Base-by-base conservation (phyloP, 176 grass and related monocot species). In the Echinochloa phyllopogon region DNA sequence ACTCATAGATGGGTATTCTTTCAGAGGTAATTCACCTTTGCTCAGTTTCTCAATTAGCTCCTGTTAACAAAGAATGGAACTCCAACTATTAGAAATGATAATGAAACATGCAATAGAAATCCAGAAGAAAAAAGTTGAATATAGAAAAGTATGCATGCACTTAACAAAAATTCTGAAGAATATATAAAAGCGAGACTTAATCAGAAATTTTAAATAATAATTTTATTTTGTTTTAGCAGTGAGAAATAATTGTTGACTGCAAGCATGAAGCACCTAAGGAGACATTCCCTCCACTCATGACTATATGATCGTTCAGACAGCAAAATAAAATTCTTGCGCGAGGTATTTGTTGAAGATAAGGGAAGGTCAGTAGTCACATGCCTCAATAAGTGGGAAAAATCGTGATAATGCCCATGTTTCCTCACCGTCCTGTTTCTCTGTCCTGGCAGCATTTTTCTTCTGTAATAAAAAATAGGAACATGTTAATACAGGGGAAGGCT, bases 351-450 rank as follows among this genome's bases (percentile, higher is more conserved):
- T 53, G 11, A 70, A 88, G 29, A 50, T 61, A 84, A 74, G 25
- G 24, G 21, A 65, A 70, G 39, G 62, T 77, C 6, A 55, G 40
- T 45, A 72, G 77, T 69, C 17, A 43, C 44, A 4, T 98, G 90
- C 95, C 92, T 98, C 93, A 61, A 98, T 88, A 83, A 95, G 75
- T 8, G 95, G 95, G 85, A 79, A 95, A 78, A 98, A 98, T 74
- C 93, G 88, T 84, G 88, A 95, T 63, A 98, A 78, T 56, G 90
- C 87, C 92, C 89, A 98, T 76, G 65, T 82, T 84, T 95, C 91
- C 67, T 95, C 95, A 24, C 89, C 89, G 74, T 89, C 92, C 3
- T 79, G 86, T 12, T 88, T 86, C 57, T 95, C 95, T 87, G 88
- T 88, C 78, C 93, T 91, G 10, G 85, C 81, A 82, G 95, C 87